Evolutionary conservation across 140 eudicot genomes (phyloP), one percentile per base, ranked within the genome.

Genomic region (Oenanthe javanica): DNA sequence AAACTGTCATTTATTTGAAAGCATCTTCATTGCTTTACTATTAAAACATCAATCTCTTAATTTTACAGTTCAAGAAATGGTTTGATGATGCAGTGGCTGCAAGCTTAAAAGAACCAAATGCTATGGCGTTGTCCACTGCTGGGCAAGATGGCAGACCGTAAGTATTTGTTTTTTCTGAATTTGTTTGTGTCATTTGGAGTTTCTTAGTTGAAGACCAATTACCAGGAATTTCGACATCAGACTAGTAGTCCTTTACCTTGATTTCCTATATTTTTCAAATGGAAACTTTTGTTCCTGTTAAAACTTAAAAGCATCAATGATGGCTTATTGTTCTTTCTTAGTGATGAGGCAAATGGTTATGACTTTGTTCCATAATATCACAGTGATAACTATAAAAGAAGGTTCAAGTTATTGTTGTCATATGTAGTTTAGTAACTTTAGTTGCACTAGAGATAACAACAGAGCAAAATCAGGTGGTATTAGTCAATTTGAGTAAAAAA

Each of bases 31-130:
- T 21, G 76, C 25, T 15, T 61, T n/a, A 16, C 15, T 51, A 54
- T 75, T 38, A 45, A 46, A 77, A 42, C 9, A 55, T 69, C 59
- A 27, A 25, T 15, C 38, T 47, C 16, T 49, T 38, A 54, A 31
- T 55, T 42, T 64, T 76, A 83, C 91, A 96, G 99, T 96, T 96
- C 82, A 92, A 89, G 77, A 93, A 89, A 71, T 96, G 99, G 99
- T 93, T 93, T 76, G 94, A 91, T 85, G 98, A 96, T 88, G 99
- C 98, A 80, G 74, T 89, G 81, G 89, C 93, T 63, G 89, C 96
- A 6, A 90, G 94, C 84, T 66, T 93, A 82, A 96, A 86, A 85
- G 99, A 96, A 79, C 99, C 99, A 86, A 93, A 93, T 88, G 96
- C 98, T 15, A 89, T 96, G 98, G 92, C 98, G 7, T 83, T 96